Percentiles rank a stretch among this genome's conserved stretches.
phyloP scores from a whole-genome alignment of 306 rosid genomes.

The Styphnolobium japonicum region DNA sequence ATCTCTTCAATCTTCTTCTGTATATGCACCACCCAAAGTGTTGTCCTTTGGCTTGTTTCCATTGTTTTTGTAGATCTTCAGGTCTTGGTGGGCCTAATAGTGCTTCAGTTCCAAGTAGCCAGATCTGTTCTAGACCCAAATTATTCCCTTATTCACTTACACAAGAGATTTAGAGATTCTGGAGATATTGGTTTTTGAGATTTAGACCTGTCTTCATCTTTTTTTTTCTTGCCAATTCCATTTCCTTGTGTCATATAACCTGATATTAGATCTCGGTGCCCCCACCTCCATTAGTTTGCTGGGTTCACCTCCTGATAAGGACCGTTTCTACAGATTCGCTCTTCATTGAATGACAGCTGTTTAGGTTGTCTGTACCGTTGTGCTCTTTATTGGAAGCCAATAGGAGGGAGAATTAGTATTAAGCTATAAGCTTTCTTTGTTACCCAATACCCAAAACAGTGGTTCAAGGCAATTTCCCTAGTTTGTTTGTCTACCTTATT shows the following conservation, averaged over 20 bases:
- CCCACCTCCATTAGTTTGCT: slow-evolving; percentile 49
- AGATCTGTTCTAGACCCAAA: slow-evolving; percentile 43
- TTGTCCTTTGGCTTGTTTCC: slow-evolving; percentile 31
- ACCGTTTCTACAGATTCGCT: slow-evolving; percentile 29
- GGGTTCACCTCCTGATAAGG: slow-evolving; percentile 26
- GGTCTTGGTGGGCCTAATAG: slow-evolving; percentile 45
- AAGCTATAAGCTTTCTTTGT: slow-evolving; percentile 11
- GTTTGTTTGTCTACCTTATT: slow-evolving; percentile 37
- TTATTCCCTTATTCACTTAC: slow-evolving; percentile 21
- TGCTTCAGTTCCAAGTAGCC: slow-evolving; percentile 33
- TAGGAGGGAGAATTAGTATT: neutral
- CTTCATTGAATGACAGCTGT: slow-evolving; percentile 53
- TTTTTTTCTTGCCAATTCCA: slow-evolving; percentile 32
- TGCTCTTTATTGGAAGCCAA: slow-evolving; percentile 31
- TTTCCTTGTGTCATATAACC: slow-evolving; percentile 52
- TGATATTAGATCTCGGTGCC: slow-evolving; percentile 46
- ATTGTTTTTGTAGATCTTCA: slow-evolving; percentile 26
- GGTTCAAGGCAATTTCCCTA: slow-evolving; percentile 39
- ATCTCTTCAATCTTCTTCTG: slow-evolving; percentile 31
- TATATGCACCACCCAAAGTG: slow-evolving; percentile 13
- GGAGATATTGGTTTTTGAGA: slow-evolving; percentile 35
- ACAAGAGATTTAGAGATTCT: slow-evolving; percentile 29
- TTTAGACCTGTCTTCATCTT: slow-evolving; percentile 47
- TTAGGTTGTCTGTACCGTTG: slow-evolving; percentile 43
- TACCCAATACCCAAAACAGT: slow-evolving; percentile 30